Percentiles rank a stretch among this genome's conserved stretches.
Evolutionary conservation across 139 green algal genomes (phyloP).

Genomic region (Ettlia oleoabundans): DNA sequence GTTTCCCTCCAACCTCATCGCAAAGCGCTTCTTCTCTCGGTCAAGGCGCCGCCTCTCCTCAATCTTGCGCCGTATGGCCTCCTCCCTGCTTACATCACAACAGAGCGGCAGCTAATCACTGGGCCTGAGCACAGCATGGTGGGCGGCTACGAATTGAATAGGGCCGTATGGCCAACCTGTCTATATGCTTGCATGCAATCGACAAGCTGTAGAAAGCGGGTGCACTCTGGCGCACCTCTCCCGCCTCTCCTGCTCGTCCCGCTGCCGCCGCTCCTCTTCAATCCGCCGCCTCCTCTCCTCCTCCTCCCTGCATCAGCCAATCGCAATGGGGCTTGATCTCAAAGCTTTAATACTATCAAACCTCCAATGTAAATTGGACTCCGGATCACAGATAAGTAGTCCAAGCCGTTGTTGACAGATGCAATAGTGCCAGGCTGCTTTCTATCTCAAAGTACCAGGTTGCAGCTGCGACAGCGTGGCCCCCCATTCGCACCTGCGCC

Average conservation of each 20-base stretch:
- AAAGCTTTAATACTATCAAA: neutral
- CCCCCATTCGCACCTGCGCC: too few relatives aligned
- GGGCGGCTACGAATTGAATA: neutral
- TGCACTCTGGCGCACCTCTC: conserved; percentile 31
- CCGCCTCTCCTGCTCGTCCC: conserved; percentile 23
- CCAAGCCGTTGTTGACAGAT: too few relatives aligned
- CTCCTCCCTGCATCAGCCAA: conserved; percentile 20
- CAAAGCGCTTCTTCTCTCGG: conserved; percentile 46
- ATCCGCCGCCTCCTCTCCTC: conserved; percentile 33
- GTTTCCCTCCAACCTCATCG: conserved; percentile 41
- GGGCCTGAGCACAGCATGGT: neutral
- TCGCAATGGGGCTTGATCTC: neutral
- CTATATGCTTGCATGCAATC: neutral
- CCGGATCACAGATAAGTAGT: neutral
- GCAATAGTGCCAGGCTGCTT: too few relatives aligned
- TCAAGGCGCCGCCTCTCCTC: conserved; percentile 41
- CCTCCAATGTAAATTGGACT: neutral
- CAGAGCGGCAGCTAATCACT: neutral
- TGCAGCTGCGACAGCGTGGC: too few relatives aligned
- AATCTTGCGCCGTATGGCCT: conserved; percentile 6
- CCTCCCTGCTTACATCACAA: neutral
- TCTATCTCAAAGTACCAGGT: too few relatives aligned
- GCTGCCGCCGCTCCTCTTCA: conserved; percentile 24
- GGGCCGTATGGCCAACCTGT: neutral
- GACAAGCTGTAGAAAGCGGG: too few relatives aligned